A percentile compares a stretch with the other conserved stretches of the same genome.
These are phyloP conservation scores for Aspergillus diversus DNA, from an alignment of 495 filamentous ascomycete species.

Conservation along the genomic window DNA sequence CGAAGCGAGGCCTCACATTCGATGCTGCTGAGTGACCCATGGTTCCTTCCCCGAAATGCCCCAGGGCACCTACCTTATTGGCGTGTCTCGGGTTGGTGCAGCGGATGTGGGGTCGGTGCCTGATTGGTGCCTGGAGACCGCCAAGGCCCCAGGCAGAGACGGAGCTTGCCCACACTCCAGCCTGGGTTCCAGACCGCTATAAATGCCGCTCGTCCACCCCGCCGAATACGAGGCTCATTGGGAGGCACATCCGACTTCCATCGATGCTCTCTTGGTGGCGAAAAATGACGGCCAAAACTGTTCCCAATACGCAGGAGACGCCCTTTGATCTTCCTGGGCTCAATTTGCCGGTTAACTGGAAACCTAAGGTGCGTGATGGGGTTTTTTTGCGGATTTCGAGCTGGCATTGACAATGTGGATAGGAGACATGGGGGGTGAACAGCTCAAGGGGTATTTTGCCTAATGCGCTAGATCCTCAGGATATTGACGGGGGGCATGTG, in stretches of 20 bases:
- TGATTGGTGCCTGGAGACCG: neutral
- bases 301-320: neutral
- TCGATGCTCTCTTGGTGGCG: neutral
- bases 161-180: no score
- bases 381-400: no score
- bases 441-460: neutral
- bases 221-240: neutral
- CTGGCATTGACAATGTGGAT: neutral
- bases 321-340: slow-evolving; percentile 2
- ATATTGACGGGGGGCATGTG: slow-evolving; percentile 11
- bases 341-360: neutral
- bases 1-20: no score
- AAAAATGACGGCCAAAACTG: neutral
- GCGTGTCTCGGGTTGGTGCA: neutral
- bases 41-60: no score
- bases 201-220: neutral
- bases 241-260: neutral
- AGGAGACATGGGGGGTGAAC: neutral
- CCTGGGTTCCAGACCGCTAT: neutral
- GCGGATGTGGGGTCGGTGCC: neutral
- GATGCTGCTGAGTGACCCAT: no score
- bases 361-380: neutral
- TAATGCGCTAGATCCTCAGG: slow-evolving; percentile 7
- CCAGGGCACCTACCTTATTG: no score
- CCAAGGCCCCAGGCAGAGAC: neutral